Percentiles rank a stretch among this genome's conserved stretches.
Evolutionary conservation across 2,329 filamentous ascomycete genomes (phyloP).

Genomic region (Penicillium italicum): DNA sequence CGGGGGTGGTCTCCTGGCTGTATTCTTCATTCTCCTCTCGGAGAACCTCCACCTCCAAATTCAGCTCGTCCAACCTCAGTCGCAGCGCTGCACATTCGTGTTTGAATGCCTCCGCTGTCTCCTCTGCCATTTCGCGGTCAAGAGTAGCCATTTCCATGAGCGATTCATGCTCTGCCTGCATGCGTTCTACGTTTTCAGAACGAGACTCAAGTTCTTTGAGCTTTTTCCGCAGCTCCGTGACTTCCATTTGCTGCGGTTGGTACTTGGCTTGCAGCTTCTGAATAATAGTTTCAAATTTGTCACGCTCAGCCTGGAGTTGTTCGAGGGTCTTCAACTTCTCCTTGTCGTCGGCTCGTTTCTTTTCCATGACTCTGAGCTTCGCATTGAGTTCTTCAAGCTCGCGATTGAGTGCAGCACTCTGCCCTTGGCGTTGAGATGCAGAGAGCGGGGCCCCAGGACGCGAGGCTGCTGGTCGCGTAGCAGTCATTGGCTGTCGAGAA

Average conservation of each 20-base stretch:
- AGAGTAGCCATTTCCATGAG: constrained; percentile 81
- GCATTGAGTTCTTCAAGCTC: constrained; percentile 86
- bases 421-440: constrained; percentile 43
- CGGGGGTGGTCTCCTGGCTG: constrained; percentile 77
- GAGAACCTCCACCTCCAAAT: constrained; percentile 82
- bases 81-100: constrained; percentile 75
- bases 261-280: constrained; percentile 88
- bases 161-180: constrained; percentile 80
- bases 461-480: constrained; percentile 23
- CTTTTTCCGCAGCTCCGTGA: constrained; percentile 69
- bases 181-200: constrained; percentile 65
- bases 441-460: constrained; percentile 30
- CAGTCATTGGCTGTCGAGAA: constrained; percentile 24
- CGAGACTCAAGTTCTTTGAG: constrained; percentile 71
- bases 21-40: constrained; percentile 83
- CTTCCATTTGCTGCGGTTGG: constrained; percentile 77
- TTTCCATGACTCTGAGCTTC: constrained; percentile 81
- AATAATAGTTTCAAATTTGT: constrained; percentile 69
- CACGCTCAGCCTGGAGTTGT: constrained; percentile 59
- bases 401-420: constrained; percentile 51
- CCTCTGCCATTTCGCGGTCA: constrained; percentile 94
- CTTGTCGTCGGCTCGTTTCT: constrained; percentile 78
- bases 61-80: constrained; percentile 73
- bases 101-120: constrained; percentile 78
- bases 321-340: constrained; percentile 79